Base-by-base conservation (phyloP, 2,329 filamentous ascomycete genomes). In the Scytalidium lignicola region DNA sequence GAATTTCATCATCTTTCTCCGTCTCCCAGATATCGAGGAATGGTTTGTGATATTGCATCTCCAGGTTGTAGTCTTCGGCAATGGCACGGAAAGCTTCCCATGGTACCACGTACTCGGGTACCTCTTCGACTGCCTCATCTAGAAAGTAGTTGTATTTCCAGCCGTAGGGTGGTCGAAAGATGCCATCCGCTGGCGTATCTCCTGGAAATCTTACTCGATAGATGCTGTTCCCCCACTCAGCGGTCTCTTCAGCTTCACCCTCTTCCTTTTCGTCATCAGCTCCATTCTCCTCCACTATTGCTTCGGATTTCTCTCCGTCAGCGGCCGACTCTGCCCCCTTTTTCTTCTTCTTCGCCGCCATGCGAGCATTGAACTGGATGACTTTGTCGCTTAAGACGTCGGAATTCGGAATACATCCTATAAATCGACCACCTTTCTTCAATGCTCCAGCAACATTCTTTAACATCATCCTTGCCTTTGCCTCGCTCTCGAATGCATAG, bases 81-180 rank as follows among this genome's bases (percentile, higher is more conserved):
- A 97, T 74, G 21, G 90, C 91, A 70, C 93, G 88, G 73, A 99
- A 97, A 1, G 90, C 91, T 66, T 96, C 91, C 92, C 93, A 99
- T 0, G 93, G 93, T 1, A 99, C 93, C 1, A 99, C 92, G 65
- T 96, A 99, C 71, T 99, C 93, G 2, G 93, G 92, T 7, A 96
- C 89, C 64, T 91, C 88, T 66, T 97, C 92, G 18, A 99, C 93
- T 0, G 93, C 93, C 70, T 99, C 93, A 61, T 93, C 85, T 49
- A 99, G 82, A 67, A 90, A 95, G 74, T 96, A 99, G 64, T 83
- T 95, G 72, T 99, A 99, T 68, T 93, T 96, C 91, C 93, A 97
- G 44, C 92, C 93, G 65, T 90, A 97, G 0, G 93, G 90, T 4
- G 93, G 93, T 4, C 93, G 84, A 72, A 99, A 99, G 26, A 93